Percentiles rank a stretch among this genome's conserved stretches.
phyloP scores from a whole-genome alignment of 2,329 filamentous ascomycete species.

The Colletotrichum somersetense region DNA sequence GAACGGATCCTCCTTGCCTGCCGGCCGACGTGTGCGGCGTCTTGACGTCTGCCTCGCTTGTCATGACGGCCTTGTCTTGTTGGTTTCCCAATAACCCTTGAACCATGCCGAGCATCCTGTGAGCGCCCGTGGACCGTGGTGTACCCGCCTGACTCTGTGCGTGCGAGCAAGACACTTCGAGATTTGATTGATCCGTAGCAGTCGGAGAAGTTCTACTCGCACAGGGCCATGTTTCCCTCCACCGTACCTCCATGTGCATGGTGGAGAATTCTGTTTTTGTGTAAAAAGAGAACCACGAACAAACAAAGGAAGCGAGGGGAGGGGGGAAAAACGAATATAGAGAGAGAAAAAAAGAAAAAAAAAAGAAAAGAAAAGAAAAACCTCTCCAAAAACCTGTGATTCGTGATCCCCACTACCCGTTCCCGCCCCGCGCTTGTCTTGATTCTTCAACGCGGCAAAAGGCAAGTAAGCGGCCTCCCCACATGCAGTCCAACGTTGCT shows the following conservation, averaged over 20 bases:
- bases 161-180: not conserved
- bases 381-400: not conserved
- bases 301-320: not conserved
- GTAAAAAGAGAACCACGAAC: no score
- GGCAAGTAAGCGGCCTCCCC: slow-evolving; percentile 24
- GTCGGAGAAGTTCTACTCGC: slow-evolving; percentile 1
- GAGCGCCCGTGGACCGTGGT: slow-evolving; percentile 4
- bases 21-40: slow-evolving; percentile 15
- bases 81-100: slow-evolving; percentile 13
- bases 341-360: not conserved
- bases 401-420: slow-evolving; percentile 3
- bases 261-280: not conserved
- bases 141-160: no score
- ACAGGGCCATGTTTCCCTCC: not conserved
- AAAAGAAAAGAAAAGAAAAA: no score
- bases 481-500: slow-evolving; percentile 32
- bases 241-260: not conserved
- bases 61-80: slow-evolving; percentile 25
- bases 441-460: slow-evolving; percentile 10
- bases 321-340: not conserved
- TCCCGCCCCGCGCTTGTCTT: slow-evolving; percentile 16
- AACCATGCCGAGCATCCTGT: slow-evolving; percentile 23
- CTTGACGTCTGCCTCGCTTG: slow-evolving; percentile 22
- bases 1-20: slow-evolving; percentile 11
- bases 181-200: not conserved